Evolutionary conservation across 208 protist species (phyloP).

Genomic region (Trypanosoma cruzi): DNA sequence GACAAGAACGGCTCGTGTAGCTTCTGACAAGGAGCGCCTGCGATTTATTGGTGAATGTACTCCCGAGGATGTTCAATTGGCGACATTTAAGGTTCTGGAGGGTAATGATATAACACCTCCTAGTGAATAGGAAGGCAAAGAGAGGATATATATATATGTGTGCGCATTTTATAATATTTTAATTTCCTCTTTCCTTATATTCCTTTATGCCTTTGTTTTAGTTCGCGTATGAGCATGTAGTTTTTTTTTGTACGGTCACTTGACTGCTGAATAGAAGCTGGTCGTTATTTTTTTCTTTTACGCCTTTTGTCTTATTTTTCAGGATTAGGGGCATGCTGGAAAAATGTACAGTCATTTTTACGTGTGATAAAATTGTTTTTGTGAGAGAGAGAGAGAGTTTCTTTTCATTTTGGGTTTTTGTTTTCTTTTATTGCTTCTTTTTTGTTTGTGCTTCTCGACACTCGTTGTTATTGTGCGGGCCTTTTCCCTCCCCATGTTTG

Average conservation of each 20-base stretch:
- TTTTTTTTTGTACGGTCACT: too few relatives aligned
- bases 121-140: not conserved
- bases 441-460: too few relatives aligned
- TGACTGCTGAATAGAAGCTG: too few relatives aligned
- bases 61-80: not conserved
- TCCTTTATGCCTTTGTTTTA: not conserved
- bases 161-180: not conserved
- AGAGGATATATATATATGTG: not conserved
- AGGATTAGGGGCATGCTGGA: too few relatives aligned
- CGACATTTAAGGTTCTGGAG: not conserved
- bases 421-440: too few relatives aligned
- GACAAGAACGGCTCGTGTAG: constrained; percentile 8
- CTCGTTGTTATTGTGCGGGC: too few relatives aligned
- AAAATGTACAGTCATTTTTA: too few relatives aligned
- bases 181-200: not conserved
- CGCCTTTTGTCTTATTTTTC: too few relatives aligned
- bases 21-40: not conserved
- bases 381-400: too few relatives aligned
- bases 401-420: too few relatives aligned
- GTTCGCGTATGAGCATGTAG: too few relatives aligned
- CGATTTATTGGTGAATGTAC: not conserved
- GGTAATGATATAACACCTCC: not conserved
- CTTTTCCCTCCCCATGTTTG: too few relatives aligned
- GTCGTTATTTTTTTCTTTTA: not conserved
- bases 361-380: not conserved